Evolutionary conservation across 139 green algal species (phyloP), one percentile per base, ranked within the genome.

Genomic region (Mesotaenium endlicherianum): DNA sequence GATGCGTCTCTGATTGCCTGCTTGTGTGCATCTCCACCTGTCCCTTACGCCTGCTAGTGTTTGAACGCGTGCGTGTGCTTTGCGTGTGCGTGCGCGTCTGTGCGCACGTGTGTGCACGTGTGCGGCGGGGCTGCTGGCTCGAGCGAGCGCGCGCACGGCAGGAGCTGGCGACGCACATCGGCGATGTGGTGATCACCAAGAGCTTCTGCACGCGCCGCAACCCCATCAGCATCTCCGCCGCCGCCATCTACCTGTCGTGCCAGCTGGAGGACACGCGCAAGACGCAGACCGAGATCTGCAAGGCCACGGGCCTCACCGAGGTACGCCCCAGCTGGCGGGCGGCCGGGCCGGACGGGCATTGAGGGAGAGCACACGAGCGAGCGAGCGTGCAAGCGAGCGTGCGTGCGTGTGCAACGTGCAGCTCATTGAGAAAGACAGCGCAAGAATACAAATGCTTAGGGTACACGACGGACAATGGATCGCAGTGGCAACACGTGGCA

Each of bases 211-310:
- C 77, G 43, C 57, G 77, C 30, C 77, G 77, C 14, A 84, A 84
- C 57, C 77, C 77, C 38, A 79, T 84, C 36, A 84, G 77, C 77
- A 84, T 84, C 31, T 79, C 58, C 1, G 77, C 77, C 26, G 77
- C 77, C 1, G 77, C 77, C 39, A 84, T 84, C 57, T 84, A 84
- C 39, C 47, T 84, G 31, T 71, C 77, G 2, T 84, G 77, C 44
- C 77, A 76, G 55, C 68, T 84, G 38, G 77, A 84, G 34, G 77
- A 84, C 34, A 84, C 79, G 47, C 57, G 26, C 53, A 38, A 49
- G 55, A 84, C 77, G 26, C 77, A 84, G 57, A 75, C 77, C 0
- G 77, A 84, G 47, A 84, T 84, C 68, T 84, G 77, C 77, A 79
- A 79, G 17, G 77, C 77, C 2, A 84, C 77, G 6, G 77, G 77